phyloP scores from a whole-genome alignment of 2,329 filamentous ascomycete genomes.

The Botrytis fragariae region DNA sequence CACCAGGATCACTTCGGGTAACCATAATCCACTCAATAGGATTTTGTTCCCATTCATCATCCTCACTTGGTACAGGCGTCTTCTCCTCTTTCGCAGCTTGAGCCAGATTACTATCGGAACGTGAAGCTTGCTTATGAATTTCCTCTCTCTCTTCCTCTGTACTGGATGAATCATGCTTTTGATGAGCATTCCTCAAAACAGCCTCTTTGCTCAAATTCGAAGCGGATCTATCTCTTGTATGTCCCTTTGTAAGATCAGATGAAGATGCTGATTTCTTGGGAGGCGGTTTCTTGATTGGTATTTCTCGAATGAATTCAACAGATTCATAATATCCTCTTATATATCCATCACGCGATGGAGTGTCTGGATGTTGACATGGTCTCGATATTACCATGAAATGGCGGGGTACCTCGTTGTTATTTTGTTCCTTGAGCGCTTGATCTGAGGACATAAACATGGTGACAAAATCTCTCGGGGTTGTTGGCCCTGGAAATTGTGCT shows the following conservation, averaged over 20 bases:
- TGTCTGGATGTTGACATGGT: slow-evolving; percentile 74
- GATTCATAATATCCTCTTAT: slow-evolving; percentile 88
- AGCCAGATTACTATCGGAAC: slow-evolving; percentile 27
- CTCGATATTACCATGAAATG: slow-evolving; percentile 87
- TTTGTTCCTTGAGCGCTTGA: slow-evolving; percentile 31
- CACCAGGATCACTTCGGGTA: slow-evolving; percentile 69
- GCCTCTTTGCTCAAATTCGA: slow-evolving; percentile 43
- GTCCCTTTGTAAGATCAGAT: slow-evolving; percentile 42
- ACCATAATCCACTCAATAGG: slow-evolving; percentile 76
- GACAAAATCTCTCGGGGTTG: slow-evolving; percentile 83
- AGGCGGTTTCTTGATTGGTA: slow-evolving; percentile 53
- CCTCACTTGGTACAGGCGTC: slow-evolving; percentile 37
- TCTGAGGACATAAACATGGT: slow-evolving; percentile 69
- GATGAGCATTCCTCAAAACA: slow-evolving; percentile 44
- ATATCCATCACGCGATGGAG: slow-evolving; percentile 66
- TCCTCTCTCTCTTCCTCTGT: slow-evolving; percentile 18
- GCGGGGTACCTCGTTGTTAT: slow-evolving; percentile 47
- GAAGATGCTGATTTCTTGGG: slow-evolving; percentile 46
- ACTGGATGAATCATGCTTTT: slow-evolving; percentile 25
- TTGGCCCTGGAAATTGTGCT: slow-evolving; percentile 86
- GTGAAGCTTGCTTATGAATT: slow-evolving; percentile 20
- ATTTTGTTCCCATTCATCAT: slow-evolving; percentile 53
- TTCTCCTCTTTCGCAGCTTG: slow-evolving; percentile 39
- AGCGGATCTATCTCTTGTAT: slow-evolving; percentile 36
- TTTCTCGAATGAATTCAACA: slow-evolving; percentile 84